Conservation (phyloP, 768 basidiomycete species). For the Kwoniella bestiolae region DNA sequence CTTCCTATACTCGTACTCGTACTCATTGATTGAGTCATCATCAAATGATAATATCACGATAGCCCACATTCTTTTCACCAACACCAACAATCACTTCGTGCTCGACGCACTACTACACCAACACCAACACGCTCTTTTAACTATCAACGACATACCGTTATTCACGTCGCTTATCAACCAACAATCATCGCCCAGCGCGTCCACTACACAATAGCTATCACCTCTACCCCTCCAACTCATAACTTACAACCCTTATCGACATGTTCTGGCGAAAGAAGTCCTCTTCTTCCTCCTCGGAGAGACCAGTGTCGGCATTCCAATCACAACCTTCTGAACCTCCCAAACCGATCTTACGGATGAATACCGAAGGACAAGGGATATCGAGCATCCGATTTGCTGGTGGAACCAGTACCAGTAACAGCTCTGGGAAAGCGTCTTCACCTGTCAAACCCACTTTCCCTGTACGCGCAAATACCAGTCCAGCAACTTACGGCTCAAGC, state of each 20-base stretch:
- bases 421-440: slow-evolving; percentile 7
- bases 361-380: slow-evolving; percentile 23
- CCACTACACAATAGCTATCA: not conserved
- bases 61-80: not conserved
- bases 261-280: slow-evolving; percentile 36
- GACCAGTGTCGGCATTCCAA: not conserved
- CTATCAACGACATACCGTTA: not conserved
- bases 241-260: slow-evolving; percentile 13
- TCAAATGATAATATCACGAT: not conserved
- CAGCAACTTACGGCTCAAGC: not conserved
- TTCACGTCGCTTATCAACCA: slow-evolving; percentile 14
- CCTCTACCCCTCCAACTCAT: not conserved
- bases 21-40: slow-evolving; percentile 21
- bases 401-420: not conserved
- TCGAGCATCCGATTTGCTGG: slow-evolving; percentile 21
- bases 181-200: slow-evolving; percentile 10
- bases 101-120: slow-evolving; percentile 13
- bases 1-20: not conserved
- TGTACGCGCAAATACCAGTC: not conserved
- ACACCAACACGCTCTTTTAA: slow-evolving; percentile 10
- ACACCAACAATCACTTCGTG: slow-evolving; percentile 4
- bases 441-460: slow-evolving; percentile 5
- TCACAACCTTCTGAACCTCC: slow-evolving; percentile 14
- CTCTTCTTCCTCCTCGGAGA: slow-evolving; percentile 2
- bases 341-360: slow-evolving; percentile 25